A percentile compares a stretch with the other conserved stretches of the same genome.
These are phyloP conservation scores for Colletotrichum sp. DNA, from an alignment of 2,329 filamentous ascomycete species.

Conservation along the genomic window DNA sequence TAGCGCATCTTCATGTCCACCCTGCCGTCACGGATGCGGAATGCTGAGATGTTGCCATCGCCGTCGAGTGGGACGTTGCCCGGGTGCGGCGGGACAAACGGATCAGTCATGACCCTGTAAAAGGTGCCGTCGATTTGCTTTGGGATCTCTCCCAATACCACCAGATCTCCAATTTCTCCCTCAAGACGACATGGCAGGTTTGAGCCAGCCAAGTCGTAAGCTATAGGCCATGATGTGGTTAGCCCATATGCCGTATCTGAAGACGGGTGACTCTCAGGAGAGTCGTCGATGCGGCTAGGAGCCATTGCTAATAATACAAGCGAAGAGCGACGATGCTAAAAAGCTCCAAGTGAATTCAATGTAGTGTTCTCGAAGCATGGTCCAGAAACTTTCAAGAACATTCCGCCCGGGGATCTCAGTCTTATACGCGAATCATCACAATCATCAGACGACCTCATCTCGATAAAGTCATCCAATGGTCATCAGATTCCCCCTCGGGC, in stretches of 20 bases:
- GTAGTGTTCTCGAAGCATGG: neutral
- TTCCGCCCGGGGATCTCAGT: neutral
- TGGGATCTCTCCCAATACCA: slow-evolving; percentile 25
- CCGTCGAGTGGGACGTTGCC: slow-evolving; percentile 42
- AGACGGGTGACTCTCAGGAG: neutral
- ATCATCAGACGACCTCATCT: neutral
- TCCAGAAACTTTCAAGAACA: neutral
- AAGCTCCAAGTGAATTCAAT: neutral
- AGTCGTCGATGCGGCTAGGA: neutral
- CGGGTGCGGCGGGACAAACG: slow-evolving; percentile 35
- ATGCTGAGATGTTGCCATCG: slow-evolving; percentile 42
- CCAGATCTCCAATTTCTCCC: slow-evolving; percentile 13
- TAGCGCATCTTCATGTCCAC: slow-evolving; percentile 40
- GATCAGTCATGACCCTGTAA: slow-evolving; percentile 45
- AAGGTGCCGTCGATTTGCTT: slow-evolving; percentile 27
- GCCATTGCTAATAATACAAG: neutral
- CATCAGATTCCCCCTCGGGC: neutral
- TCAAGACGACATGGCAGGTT: slow-evolving; percentile 11
- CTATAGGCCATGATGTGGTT: neutral
- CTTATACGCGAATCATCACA: neutral
- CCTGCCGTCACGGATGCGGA: slow-evolving; percentile 35
- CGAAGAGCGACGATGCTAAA: neutral
- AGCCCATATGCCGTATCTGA: neutral
- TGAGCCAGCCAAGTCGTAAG: neutral
- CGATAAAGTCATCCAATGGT: neutral